Base-by-base conservation (phyloP, 2,329 filamentous ascomycete species). In the Balansia obtecta region DNA sequence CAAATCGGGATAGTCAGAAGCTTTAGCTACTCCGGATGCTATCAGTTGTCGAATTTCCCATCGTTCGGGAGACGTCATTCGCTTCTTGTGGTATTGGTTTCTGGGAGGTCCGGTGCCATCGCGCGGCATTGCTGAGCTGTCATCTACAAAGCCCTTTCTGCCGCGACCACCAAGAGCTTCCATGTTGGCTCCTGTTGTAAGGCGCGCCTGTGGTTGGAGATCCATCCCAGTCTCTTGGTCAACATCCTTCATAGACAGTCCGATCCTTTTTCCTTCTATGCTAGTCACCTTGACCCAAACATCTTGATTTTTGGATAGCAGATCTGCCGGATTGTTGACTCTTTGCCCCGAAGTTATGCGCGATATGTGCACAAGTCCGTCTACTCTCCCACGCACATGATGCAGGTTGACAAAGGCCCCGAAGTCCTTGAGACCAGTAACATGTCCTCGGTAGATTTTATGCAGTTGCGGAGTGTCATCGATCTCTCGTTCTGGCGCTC, bases 11-110 rank as follows among this genome's bases (percentile, higher is more conserved):
- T 95, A 96, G 58, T 97, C 91, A 0, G 87, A 86, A 0, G 88
- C 90, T 59, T 93, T 95, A 16, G 88, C 85, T 9, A 94, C 91
- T 44, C 94, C 93, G 4, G 93, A 95, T 3, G 91, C 89, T 61
- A 98, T 97, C 48, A 98, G 75, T 63, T 98, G 93, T 54, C 91
- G 82, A 55, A 98, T 96, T 65, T 98, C 93, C 91, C 93, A 98
- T 62, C 93, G 75, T 64, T 98, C 93, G 1, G 93, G 93, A 13
- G 91, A 96, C 0, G 91, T 97, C 83, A 97, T 84, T 48, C 93
- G 79, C 71, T 98, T 98, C 65, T 87, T 88, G 50, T 84, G 84
- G 44, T 75, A 77, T 56, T 84, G 84, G 44, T 75, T 77, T 56
- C 75, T 75, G 8, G 72, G 68, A 0, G 62, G 59, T 0, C 68